phyloP scores from a whole-genome alignment of 306 rosid genomes.

The Carpinus fangiana region DNA sequence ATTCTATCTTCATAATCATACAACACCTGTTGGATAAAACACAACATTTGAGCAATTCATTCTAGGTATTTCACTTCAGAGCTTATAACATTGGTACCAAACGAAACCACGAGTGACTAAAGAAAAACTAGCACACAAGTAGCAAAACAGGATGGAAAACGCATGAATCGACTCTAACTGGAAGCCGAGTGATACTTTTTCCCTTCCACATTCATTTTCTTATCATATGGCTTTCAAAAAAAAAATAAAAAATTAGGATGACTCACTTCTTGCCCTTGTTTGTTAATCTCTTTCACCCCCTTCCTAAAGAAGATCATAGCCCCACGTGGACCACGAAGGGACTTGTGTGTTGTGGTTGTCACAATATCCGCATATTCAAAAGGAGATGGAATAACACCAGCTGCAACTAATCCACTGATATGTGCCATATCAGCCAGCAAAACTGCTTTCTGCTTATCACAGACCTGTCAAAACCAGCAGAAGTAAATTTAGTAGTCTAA shows the following conservation, averaged over 20 bases:
- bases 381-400: constrained; percentile 94
- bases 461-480: constrained; percentile 58
- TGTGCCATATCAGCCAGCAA: constrained; percentile 98
- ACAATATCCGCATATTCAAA: constrained; percentile 87
- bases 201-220: background rate
- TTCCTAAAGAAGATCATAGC: constrained; percentile 95
- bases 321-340: constrained; percentile 98
- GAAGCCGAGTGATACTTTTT: background rate
- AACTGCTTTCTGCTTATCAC: constrained; percentile 85
- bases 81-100: constrained; percentile 16
- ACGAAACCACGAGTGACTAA: constrained; percentile 9
- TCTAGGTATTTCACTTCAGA: constrained; percentile 26
- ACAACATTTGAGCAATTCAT: constrained; percentile 22
- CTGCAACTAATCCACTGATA: constrained; percentile 95
- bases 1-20: constrained; percentile 82
- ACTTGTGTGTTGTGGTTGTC: constrained; percentile 93
- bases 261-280: constrained; percentile 93
- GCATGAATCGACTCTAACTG: background rate
- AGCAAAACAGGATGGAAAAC: background rate
- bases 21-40: constrained; percentile 51
- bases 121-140: constrained; percentile 12
- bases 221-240: background rate
- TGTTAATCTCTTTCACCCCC: constrained; percentile 84
- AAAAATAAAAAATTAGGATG: constrained; percentile 15
- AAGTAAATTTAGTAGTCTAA: background rate